Percentiles rank a stretch among this genome's conserved stretches.
phyloP scores from a whole-genome alignment of 371 early-diverging fungal genomes.

The Apophysomyces ossiformis region DNA sequence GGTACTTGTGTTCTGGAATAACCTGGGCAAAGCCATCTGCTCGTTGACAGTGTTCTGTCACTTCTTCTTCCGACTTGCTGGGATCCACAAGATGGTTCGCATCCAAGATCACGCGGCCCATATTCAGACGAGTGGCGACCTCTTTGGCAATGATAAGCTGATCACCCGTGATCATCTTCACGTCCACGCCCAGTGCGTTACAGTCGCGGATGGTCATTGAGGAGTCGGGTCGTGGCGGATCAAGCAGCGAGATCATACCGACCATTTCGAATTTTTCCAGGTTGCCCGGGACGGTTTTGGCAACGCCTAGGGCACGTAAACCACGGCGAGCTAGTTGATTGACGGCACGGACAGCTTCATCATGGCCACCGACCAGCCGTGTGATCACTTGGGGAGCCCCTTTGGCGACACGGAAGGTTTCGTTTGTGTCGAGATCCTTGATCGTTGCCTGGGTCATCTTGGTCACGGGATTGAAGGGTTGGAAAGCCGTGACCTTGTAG shows the following conservation, averaged over 20 bases:
- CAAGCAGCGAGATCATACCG: slow-evolving; percentile 87
- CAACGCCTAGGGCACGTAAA: slow-evolving; percentile 93
- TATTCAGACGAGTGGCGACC: slow-evolving; percentile 84
- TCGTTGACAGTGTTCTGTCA: slow-evolving; percentile 78
- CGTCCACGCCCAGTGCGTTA: slow-evolving; percentile 70
- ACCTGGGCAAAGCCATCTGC: slow-evolving; percentile 97
- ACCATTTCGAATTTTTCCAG: slow-evolving; percentile 63
- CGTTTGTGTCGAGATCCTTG: slow-evolving; percentile 62
- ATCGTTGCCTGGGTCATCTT: slow-evolving; percentile 93
- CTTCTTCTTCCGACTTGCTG: slow-evolving; percentile 64
- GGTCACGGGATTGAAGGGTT: slow-evolving; percentile 91
- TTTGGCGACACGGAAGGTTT: slow-evolving; percentile 87
- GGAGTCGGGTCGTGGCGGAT: slow-evolving; percentile 81
- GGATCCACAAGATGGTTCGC: slow-evolving; percentile 78
- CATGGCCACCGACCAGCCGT: slow-evolving; percentile 83
- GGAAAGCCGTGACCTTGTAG: slow-evolving; percentile 84
- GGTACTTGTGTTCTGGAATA: slow-evolving; percentile 93
- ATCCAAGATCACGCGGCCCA: slow-evolving; percentile 81
- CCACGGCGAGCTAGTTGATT: slow-evolving; percentile 85
- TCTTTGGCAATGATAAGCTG: slow-evolving; percentile 90
- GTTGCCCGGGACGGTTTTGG: slow-evolving; percentile 63
- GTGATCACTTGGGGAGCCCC: slow-evolving; percentile 95
- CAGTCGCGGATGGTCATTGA: slow-evolving; percentile 73
- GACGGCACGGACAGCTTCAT: slow-evolving; percentile 82
- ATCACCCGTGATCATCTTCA: slow-evolving; percentile 93